Evolutionary conservation across 768 basidiomycete species (phyloP).

Genomic region (Russula ochroleuca): DNA sequence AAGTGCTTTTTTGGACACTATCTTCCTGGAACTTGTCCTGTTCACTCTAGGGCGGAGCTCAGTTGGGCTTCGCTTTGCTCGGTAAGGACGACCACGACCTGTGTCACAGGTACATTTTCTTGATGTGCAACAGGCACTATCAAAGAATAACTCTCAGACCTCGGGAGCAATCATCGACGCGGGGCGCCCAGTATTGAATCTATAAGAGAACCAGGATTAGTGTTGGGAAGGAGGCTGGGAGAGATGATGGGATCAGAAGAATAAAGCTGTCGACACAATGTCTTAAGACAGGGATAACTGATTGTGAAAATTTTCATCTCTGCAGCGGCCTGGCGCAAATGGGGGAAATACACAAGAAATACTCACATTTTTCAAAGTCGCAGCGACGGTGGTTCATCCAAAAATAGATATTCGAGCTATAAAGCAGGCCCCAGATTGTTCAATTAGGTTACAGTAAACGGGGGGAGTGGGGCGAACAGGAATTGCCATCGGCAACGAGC

Average conservation of each 20-base stretch:
- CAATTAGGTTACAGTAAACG: no score
- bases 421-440: not conserved
- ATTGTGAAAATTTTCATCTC: slow-evolving; percentile 21
- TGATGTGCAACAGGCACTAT: not conserved
- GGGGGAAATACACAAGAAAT: not conserved
- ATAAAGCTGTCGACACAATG: slow-evolving; percentile 19
- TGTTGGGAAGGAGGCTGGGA: not conserved
- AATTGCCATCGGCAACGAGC: no score
- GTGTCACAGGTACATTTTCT: not conserved
- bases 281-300: slow-evolving; percentile 28
- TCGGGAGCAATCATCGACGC: not conserved
- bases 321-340: not conserved
- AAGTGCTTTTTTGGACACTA: no score
- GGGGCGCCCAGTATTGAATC: not conserved
- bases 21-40: not conserved
- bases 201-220: slow-evolving; percentile 5
- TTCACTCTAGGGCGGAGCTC: no score
- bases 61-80: no score
- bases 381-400: not conserved
- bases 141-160: not conserved
- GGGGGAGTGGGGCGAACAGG: no score
- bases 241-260: not conserved
- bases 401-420: not conserved
- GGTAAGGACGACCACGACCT: not conserved
- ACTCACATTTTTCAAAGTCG: slow-evolving; percentile 11